A percentile compares a stretch with the other conserved stretches of the same genome.
Evolutionary conservation across 345 rosid genomes (phyloP).

Genomic region (Citrus reticulata): DNA sequence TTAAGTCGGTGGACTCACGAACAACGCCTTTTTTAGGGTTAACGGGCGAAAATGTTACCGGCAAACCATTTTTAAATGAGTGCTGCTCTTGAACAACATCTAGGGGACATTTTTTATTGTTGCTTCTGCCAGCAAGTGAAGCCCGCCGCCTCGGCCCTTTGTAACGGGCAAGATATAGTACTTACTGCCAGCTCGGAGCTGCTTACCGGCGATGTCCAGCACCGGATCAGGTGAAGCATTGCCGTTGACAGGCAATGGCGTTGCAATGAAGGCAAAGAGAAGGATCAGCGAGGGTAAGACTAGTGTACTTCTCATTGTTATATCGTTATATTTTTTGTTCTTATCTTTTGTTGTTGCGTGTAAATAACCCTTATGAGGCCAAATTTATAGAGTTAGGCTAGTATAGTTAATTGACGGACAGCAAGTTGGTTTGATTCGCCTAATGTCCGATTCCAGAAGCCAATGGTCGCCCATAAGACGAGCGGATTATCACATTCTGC

Average conservation of each 20-base stretch:
- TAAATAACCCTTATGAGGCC: neutral
- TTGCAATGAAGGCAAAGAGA: constrained; percentile 11
- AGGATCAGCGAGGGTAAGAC: constrained; percentile 9
- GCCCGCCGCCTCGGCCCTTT: constrained; percentile 36
- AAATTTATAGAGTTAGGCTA: neutral
- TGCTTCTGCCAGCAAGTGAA: constrained; percentile 20
- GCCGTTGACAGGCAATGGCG: constrained; percentile 9
- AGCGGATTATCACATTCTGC: neutral
- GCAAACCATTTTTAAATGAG: constrained; percentile 28
- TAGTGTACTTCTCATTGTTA: neutral
- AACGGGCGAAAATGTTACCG: constrained; percentile 31
- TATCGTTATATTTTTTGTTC: neutral
- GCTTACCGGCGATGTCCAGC: constrained; percentile 21
- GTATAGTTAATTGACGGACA: neutral
- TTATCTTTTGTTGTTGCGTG: neutral
- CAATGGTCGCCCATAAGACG: neutral
- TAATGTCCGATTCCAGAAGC: neutral
- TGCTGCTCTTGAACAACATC: constrained; percentile 26
- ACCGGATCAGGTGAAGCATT: constrained; percentile 16
- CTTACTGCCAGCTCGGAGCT: constrained; percentile 14
- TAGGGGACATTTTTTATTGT: constrained; percentile 24
- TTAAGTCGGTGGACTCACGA: constrained; percentile 34
- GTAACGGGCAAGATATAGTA: constrained; percentile 21
- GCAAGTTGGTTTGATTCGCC: neutral
- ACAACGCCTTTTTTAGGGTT: constrained; percentile 17